phyloP scores from a whole-genome alignment of 176 grass and related monocot species.

The Cymbopogon citratus region DNA sequence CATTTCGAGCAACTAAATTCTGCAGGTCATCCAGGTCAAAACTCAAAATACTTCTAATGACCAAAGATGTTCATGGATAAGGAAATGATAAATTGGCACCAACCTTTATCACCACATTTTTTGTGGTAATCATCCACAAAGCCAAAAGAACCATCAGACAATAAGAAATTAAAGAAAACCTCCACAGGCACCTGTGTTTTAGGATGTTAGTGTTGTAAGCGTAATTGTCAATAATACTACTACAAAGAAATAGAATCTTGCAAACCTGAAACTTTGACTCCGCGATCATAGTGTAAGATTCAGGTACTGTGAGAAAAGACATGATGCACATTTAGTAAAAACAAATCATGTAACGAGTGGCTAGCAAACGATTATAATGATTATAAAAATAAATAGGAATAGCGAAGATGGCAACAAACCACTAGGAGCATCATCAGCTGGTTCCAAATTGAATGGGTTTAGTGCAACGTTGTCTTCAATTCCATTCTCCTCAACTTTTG shows the following conservation, averaged over 20 bases:
- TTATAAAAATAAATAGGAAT: conserved; percentile 6
- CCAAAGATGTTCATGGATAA: background rate
- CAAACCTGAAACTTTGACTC: conserved; percentile 80
- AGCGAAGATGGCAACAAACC: conserved; percentile 42
- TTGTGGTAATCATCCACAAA: conserved; percentile 86
- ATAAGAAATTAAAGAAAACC: conserved; percentile 59
- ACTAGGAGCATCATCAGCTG: conserved; percentile 58
- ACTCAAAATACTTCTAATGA: conserved; percentile 10
- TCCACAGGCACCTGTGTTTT: conserved; percentile 67
- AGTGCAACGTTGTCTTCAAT: conserved; percentile 31
- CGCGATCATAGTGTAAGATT: conserved; percentile 56
- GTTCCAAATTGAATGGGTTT: conserved; percentile 45
- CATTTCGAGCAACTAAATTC: conserved; percentile 77
- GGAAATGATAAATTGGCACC: background rate
- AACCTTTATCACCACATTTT: conserved; percentile 88
- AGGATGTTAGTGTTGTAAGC: conserved; percentile 17
- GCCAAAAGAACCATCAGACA: conserved; percentile 66
- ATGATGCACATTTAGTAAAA: conserved; percentile 9
- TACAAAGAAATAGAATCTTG: conserved; percentile 25
- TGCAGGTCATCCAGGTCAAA: conserved; percentile 42
- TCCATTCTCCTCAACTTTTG: conserved; percentile 44
- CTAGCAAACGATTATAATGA: conserved; percentile 3
- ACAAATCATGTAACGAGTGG: conserved; percentile 15
- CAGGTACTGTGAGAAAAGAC: conserved; percentile 57
- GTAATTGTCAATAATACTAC: conserved; percentile 15